These are phyloP conservation scores for Astrocystis sublimbata DNA, from an alignment of 495 filamentous ascomycete species.

Conservation along the genomic window DNA sequence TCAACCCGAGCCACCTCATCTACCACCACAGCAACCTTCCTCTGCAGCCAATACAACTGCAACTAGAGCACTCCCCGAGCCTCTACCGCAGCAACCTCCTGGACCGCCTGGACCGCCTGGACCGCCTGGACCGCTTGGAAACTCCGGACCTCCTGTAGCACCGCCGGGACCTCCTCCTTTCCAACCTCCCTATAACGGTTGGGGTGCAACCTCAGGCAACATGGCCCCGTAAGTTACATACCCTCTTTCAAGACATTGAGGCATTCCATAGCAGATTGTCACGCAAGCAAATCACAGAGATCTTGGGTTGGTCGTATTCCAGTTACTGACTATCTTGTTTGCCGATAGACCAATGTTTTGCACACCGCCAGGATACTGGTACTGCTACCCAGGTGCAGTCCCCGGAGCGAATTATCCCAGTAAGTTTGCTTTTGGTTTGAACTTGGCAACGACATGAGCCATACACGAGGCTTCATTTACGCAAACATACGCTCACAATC, in stretches of 20 bases:
- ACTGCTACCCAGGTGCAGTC: not conserved
- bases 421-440: slow-evolving; percentile 2
- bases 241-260: not conserved
- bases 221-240: slow-evolving; percentile 5
- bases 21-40: not conserved
- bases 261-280: not conserved
- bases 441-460: too few species aligned
- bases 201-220: not conserved
- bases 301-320: not conserved
- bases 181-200: not conserved
- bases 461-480: not conserved
- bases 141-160: not conserved
- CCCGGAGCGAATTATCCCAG: not conserved
- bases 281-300: not conserved
- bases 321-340: not conserved
- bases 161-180: not conserved
- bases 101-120: not conserved
- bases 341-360: not conserved
- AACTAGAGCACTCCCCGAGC: not conserved
- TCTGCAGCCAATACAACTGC: not conserved
- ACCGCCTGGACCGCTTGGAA: too few species aligned
- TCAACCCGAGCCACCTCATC: not conserved
- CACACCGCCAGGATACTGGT: not conserved
- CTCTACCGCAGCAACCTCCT: not conserved
- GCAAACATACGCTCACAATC: not conserved